A percentile compares a stretch with the other conserved stretches of the same genome.
phyloP scores from a whole-genome alignment of 495 filamentous ascomycete genomes.

The Bryoglossum gracile region DNA sequence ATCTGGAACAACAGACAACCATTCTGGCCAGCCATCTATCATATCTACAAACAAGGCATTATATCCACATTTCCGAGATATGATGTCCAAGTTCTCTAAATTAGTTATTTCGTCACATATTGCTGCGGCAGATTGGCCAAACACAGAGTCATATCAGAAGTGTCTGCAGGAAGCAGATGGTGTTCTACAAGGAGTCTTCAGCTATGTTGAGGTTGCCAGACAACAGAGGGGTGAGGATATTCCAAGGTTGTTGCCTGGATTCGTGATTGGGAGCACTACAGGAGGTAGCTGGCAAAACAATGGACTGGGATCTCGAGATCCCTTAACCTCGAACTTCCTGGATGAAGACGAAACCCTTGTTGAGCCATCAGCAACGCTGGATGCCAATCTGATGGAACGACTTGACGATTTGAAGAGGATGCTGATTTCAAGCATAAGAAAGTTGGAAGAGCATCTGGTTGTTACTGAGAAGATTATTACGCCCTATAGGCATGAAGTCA shows the following conservation, averaged over 20 bases:
- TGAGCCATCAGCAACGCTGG: slow-evolving; percentile 69
- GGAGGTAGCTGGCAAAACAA: slow-evolving; percentile 96
- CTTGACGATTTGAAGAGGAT: slow-evolving; percentile 78
- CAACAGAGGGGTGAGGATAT: slow-evolving; percentile 87
- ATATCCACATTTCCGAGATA: slow-evolving; percentile 95
- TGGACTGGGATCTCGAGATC: slow-evolving; percentile 59
- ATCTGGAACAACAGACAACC: slow-evolving; percentile 94
- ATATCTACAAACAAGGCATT: slow-evolving; percentile 94
- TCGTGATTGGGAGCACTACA: slow-evolving; percentile 70
- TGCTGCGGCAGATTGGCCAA: slow-evolving; percentile 87
- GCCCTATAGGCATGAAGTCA: slow-evolving; percentile 56
- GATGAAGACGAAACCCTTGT: slow-evolving; percentile 72
- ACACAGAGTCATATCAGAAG: slow-evolving; percentile 80
- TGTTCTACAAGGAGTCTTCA: slow-evolving; percentile 85
- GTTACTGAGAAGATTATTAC: slow-evolving; percentile 72
- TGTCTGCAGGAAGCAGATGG: slow-evolving; percentile 94
- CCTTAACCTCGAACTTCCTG: slow-evolving; percentile 67
- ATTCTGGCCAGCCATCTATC: slow-evolving; percentile 98
- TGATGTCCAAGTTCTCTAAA: slow-evolving; percentile 99
- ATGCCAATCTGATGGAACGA: slow-evolving; percentile 67
- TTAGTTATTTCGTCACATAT: slow-evolving; percentile 97
- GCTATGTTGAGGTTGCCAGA: slow-evolving; percentile 89
- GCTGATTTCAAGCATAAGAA: slow-evolving; percentile 72
- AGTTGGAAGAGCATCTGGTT: slow-evolving; percentile 76
- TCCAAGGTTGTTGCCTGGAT: slow-evolving; percentile 82